phyloP scores from a whole-genome alignment of 1,139 yeast species.

The Sugiyamaella novakii region DNA sequence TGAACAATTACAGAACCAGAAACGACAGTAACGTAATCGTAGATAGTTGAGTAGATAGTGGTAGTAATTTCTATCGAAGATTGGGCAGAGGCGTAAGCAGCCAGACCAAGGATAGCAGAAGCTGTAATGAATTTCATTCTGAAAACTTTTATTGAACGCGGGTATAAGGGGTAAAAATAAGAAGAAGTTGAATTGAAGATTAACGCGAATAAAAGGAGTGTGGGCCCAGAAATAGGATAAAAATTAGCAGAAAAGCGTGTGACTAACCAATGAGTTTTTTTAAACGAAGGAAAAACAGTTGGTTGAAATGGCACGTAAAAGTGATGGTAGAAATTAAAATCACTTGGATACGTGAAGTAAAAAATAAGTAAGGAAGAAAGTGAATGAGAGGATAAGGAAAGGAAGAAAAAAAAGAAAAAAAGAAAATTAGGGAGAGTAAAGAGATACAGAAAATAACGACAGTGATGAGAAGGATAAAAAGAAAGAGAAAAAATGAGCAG shows the following conservation, averaged over 20 bases:
- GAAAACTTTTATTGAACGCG: background rate
- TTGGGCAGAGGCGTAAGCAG: conserved; percentile 21
- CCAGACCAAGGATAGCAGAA: conserved; percentile 18
- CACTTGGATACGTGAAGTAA: conserved; percentile 1
- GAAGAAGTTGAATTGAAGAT: background rate
- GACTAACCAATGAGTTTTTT: conserved; percentile 3
- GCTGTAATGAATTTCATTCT: conserved; percentile 16
- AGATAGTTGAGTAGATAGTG: conserved; percentile 32
- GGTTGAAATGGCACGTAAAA: conserved; percentile 3
- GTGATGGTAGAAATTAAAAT: too few relatives aligned
- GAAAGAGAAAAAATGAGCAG: background rate
- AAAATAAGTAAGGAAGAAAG: background rate
- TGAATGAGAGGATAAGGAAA: background rate
- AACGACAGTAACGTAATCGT: conserved; percentile 32
- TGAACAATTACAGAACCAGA: conserved; percentile 19
- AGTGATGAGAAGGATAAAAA: background rate
- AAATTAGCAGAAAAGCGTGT: too few relatives aligned
- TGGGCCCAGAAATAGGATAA: too few relatives aligned
- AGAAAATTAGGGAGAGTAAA: too few relatives aligned
- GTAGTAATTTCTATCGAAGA: conserved; percentile 28
- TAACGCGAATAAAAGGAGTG: background rate
- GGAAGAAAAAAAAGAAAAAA: background rate
- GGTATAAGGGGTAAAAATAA: background rate
- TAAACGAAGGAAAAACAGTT: conserved; percentile 14
- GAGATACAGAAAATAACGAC: background rate